Base-by-base conservation (phyloP, 2,329 filamentous ascomycete genomes). In the Fusarium sp. region DNA sequence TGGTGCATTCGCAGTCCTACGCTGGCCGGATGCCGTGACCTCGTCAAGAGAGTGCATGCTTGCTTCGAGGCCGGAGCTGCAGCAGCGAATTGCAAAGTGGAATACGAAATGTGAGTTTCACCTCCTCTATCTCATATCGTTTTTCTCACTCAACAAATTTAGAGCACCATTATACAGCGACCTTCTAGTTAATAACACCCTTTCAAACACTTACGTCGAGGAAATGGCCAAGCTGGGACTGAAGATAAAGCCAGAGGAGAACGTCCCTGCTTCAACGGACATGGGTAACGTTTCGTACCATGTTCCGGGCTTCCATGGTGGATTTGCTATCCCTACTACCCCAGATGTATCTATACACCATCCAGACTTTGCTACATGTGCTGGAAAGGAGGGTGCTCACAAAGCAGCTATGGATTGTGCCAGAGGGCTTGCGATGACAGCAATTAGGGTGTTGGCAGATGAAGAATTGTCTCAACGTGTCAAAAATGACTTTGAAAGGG, bases 1-100 rank as follows among this genome's bases (percentile, higher is more conserved):
- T 47, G 41, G 55, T 58, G 28, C 33, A 35, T 58, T 35, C 28
- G 41, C 39, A 58, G 55, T 35, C 55, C 55, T 7, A 58, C 41
- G 7, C 22, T 58, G 7, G 18, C 31, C 1, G n/a, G 41, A 20
- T 58, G 55, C 4, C 14, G 28, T 4, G 13, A 1, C n/a, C 41
- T 58, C 14, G 41, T 47, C 13, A 35, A 36, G 18, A 4, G 31
- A 28, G 17, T 58, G 10, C 1, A 58, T 2, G 41, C 41, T 7
- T 58, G 31, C 11, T 36, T 58, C 6, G 55, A 58, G 4, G 55
- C 55, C 1, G 55, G 55, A n/a, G 55, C 55, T 28, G n/a, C 31
- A 2, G 28, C 55, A 7, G 55, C 55, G 0, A 36, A 28, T 11
- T 58, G 55, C n/a, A 14, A n/a, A 1, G 24, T 58, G 11, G 55